Percentiles rank a stretch among this genome's conserved stretches.
phyloP scores from a whole-genome alignment of 768 basidiomycete species.

The Psilocybe sp. region DNA sequence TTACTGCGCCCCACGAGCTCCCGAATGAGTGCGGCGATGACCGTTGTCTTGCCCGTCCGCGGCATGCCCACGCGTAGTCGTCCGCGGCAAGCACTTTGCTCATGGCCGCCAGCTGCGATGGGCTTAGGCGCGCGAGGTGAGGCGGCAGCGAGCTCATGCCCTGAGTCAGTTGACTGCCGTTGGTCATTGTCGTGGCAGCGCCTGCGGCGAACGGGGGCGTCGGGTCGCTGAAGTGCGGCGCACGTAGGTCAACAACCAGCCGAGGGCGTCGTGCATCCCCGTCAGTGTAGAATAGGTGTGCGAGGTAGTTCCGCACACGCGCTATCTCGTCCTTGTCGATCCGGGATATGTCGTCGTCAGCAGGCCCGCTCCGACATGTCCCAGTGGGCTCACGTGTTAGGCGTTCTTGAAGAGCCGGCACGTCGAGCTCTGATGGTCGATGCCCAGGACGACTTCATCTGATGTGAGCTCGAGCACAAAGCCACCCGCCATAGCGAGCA shows the following conservation, averaged over 20 bases:
- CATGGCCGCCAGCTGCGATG: conserved; percentile 71
- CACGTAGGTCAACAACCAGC: conserved; percentile 78
- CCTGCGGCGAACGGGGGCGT: conserved; percentile 8
- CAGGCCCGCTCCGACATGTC: not conserved
- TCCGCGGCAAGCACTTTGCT: conserved; percentile 70
- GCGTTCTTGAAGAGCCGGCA: conserved; percentile 11
- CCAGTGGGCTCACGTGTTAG: not conserved
- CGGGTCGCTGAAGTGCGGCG: conserved; percentile 56
- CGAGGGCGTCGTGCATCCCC: conserved; percentile 66
- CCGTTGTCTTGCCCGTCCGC: conserved; percentile 96
- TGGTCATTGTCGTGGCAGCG: not conserved
- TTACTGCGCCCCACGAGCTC: conserved; percentile 78
- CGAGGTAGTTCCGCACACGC: conserved; percentile 86
- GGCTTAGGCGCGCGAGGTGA: conserved; percentile 49
- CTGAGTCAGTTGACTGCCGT: too few relatives aligned
- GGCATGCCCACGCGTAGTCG: conserved; percentile 99
- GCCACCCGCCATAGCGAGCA: conserved; percentile 83
- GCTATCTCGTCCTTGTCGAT: conserved; percentile 95
- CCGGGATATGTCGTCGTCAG: conserved; percentile 56
- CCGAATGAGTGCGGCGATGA: conserved; percentile 85
- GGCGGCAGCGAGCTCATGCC: conserved; percentile 9
- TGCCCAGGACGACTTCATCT: conserved; percentile 65
- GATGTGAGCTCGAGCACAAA: conserved; percentile 75
- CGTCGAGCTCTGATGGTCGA: conserved; percentile 74
- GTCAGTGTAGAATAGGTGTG: conserved; percentile 80